Base-by-base conservation (phyloP, 768 basidiomycete genomes). In the Amanita thiersii region DNA sequence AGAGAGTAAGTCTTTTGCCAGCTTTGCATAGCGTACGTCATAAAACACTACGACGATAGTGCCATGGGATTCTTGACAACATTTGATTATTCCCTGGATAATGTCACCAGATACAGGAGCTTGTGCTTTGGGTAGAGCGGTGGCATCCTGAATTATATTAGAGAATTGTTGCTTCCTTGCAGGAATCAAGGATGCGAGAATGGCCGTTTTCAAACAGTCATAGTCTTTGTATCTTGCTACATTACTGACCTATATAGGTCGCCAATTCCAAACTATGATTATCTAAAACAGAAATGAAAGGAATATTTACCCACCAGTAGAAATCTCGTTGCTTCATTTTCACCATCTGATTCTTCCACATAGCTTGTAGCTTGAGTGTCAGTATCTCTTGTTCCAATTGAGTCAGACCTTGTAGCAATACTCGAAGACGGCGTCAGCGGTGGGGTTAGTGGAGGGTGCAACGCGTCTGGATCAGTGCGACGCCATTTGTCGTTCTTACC, bases 401-500 rank as follows among this genome's bases (percentile, higher is more conserved):
- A 43, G 26, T 43, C 42, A 17, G 42, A 43, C 25, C 42, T 55
- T 2, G 69, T 68, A 39, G 58, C 57, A 33, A 71, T 59, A 46
- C 69, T 71, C 9, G 78, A 80, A 1, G 82, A 77, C 0, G 82
- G 82, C 1, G 82, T 84, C 32, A 85, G 68, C 8, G 81, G 83
- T 24, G 81, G 81, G 0, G 81, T 84, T 39, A 82, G 64, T 31
- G 79, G 63, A 17, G 60, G 49, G 45, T 61, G 56, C 1, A 58
- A 52, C 28, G 57, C 54, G 23, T 69, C 63, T 37, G 56, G 61
- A 45, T 65, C 63, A 18, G 57, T 54, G 19, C 60, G 59, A 37
- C 58, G 60, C 21, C 60, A 60, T 28, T 58, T 56, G 37, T 58
- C 56, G 35, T 57, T 56, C 50, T 64, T 56, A 36, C 34, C 29